These are phyloP conservation scores for Xylariaceae sp. DNA, from an alignment of 2,329 filamentous ascomycete genomes.

Conservation along the genomic window DNA sequence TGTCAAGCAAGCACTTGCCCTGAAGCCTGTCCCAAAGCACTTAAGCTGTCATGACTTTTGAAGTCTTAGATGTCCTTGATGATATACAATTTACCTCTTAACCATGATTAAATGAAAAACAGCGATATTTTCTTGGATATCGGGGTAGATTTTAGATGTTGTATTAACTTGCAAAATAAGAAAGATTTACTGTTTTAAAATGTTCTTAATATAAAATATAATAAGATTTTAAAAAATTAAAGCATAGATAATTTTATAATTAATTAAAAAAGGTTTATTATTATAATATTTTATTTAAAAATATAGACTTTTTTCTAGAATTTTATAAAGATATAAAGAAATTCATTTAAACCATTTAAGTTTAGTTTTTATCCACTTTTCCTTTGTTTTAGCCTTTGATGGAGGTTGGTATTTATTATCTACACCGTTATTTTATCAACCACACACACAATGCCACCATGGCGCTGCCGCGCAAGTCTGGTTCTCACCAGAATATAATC, in stretches of 20 bases:
- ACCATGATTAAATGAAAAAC: too few relatives aligned
- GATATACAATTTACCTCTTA: too few relatives aligned
- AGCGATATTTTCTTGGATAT: too few relatives aligned
- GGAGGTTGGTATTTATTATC: background rate
- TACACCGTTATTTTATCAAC: background rate
- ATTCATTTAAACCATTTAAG: slow-evolving; percentile 1
- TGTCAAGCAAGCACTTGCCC: too few relatives aligned
- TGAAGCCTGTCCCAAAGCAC: too few relatives aligned
- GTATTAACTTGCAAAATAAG: background rate
- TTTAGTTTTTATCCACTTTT: background rate
- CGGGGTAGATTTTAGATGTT: too few relatives aligned
- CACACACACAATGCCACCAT: background rate
- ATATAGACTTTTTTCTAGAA: slow-evolving; percentile 9
- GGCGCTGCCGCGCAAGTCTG: background rate
- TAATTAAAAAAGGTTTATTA: background rate
- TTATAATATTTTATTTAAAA: background rate
- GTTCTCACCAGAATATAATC: background rate
- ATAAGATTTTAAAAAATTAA: background rate
- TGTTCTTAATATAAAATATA: background rate
- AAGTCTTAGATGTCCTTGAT: too few relatives aligned
- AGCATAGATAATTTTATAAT: too few relatives aligned
- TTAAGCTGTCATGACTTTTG: too few relatives aligned
- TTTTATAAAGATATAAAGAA: slow-evolving; percentile 4
- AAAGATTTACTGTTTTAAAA: background rate
- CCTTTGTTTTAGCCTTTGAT: background rate